These are phyloP conservation scores for Arabidopsis lyrata DNA, from an alignment of 441 rosid genomes.

Conservation along the genomic window DNA sequence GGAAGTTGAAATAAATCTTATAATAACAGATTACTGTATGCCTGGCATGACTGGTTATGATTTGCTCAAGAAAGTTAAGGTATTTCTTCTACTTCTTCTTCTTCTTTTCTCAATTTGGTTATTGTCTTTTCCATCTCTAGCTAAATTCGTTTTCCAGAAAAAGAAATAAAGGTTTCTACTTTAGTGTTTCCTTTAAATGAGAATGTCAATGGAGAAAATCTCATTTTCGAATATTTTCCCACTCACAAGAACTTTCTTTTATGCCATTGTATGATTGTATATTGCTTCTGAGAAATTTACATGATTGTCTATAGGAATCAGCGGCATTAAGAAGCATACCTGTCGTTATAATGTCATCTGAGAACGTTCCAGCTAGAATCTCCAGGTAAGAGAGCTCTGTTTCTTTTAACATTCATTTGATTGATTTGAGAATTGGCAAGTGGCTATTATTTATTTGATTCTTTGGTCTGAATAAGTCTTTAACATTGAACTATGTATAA, in stretches of 20 bases:
- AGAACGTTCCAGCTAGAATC: slow-evolving; percentile 71
- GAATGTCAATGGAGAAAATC: slow-evolving; percentile 31
- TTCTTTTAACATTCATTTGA: background rate
- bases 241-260: slow-evolving; percentile 4
- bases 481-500: slow-evolving; percentile 7
- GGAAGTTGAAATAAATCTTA: slow-evolving; percentile 67
- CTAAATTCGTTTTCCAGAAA: slow-evolving; percentile 38
- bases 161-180: slow-evolving; percentile 29
- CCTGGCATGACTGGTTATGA: slow-evolving; percentile 85
- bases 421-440: background rate
- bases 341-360: slow-evolving; percentile 76
- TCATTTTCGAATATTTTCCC: slow-evolving; percentile 22
- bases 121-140: slow-evolving; percentile 42
- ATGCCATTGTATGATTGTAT: slow-evolving; percentile 9
- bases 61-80: slow-evolving; percentile 82
- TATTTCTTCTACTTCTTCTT: slow-evolving; percentile 29
- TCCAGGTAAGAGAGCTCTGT: slow-evolving; percentile 50
- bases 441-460: slow-evolving; percentile 11
- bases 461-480: slow-evolving; percentile 1
- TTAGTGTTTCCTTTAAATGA: slow-evolving; percentile 10
- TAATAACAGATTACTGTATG: slow-evolving; percentile 78
- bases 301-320: slow-evolving; percentile 58
- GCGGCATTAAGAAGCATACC: slow-evolving; percentile 65
- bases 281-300: slow-evolving; percentile 21
- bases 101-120: slow-evolving; percentile 39